Base-by-base conservation (phyloP, 2,329 filamentous ascomycete species). In the Ophiosphaerella narmari region DNA sequence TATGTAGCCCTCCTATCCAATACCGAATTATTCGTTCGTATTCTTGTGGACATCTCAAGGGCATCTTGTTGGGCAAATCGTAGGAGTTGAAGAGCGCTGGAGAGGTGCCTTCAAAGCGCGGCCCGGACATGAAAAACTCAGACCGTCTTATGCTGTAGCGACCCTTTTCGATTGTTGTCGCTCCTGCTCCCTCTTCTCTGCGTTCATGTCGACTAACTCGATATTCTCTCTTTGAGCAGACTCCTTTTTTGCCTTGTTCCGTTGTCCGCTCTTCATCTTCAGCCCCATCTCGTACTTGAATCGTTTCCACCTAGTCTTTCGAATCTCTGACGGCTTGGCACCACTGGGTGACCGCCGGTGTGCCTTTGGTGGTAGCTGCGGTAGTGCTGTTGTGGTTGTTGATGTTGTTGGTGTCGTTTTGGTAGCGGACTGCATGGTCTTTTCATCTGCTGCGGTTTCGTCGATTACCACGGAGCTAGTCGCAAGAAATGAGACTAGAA, bases 141-240 rank as follows among this genome's bases (percentile, higher is more conserved):
- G 21, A 9, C n/a, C 1, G 5, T 21, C 23, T 44, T 16, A 49
- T 73, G 96, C 82, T 87, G 96, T 90, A 29, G 93, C 93, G 24
- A 97, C 91, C 69, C 89, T 84, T 74, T 90, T 80, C 5, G 93
- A 93, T 46, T 89, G 88, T 77, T 96, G 77, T 50, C 89, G 78
- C 38, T 96, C 32, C 18, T 40, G 26, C 26, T 85, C 54, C 88
- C 44, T 82, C 77, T 96, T 91, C 67, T 85, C 80, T 74, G 93
- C 86, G 60, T 88, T 84, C 86, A 96, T 89, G 61, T 84, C 83
- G 84, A 94, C 89, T 13, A 57, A 11, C 14, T 57, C 48, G 4
- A 53, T 33, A 9, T 56, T 29, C 2, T 53, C 49, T 6, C 37
- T 37, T 29, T 42, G 50, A 0, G 32, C 39, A 26, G 32, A 40